Evolutionary conservation across 768 basidiomycete genomes (phyloP).

Genomic region (Kwoniella heveanensis): DNA sequence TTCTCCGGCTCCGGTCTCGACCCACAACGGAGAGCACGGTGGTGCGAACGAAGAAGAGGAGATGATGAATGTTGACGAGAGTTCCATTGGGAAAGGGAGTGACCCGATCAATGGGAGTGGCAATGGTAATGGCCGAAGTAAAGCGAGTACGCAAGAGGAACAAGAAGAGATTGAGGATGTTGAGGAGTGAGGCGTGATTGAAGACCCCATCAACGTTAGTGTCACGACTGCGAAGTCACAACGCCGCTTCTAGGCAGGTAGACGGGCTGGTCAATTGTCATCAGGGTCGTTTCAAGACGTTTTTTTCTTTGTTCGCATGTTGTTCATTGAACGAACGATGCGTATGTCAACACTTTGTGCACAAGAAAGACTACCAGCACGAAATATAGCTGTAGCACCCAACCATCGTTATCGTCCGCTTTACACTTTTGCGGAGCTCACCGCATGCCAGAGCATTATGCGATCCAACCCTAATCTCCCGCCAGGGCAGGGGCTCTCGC

Average conservation of each 20-base stretch:
- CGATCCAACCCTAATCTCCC: not conserved
- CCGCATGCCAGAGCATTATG: not conserved
- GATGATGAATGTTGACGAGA: conserved; percentile 26
- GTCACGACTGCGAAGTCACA: no score
- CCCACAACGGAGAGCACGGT: not conserved
- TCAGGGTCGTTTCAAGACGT: no score
- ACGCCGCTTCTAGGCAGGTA: no score
- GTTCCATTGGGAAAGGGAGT: not conserved
- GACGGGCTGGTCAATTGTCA: no score
- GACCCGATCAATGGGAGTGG: no score
- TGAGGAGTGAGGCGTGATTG: conserved; percentile 20
- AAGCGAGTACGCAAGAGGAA: conserved; percentile 10
- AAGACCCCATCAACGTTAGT: no score
- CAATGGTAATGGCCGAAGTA: not conserved
- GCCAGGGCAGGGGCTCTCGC: not conserved
- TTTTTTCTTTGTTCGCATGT: no score
- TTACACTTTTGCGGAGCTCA: not conserved
- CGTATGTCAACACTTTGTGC: no score
- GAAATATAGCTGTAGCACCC: no score
- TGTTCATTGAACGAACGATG: no score
- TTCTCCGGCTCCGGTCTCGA: not conserved
- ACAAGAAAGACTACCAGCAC: no score
- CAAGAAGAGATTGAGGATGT: conserved; percentile 28
- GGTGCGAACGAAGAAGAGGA: conserved; percentile 23
- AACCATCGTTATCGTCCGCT: no score